Conservation (phyloP, 2,329 filamentous ascomycete species). For the Septoria petroselini region DNA sequence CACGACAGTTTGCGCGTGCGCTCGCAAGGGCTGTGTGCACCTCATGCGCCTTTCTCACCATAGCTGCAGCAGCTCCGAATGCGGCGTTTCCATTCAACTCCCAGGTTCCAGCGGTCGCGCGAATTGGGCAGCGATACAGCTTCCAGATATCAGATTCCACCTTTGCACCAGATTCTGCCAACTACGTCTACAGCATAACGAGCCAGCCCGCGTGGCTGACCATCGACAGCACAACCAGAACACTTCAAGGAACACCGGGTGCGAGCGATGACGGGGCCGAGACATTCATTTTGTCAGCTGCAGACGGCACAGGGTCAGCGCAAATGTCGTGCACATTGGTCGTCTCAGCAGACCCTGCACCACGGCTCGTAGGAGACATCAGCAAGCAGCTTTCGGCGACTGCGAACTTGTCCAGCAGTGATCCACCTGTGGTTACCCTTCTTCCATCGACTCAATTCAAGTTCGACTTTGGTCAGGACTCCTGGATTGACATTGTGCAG, state of each 20-base stretch:
- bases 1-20: conserved; percentile 15
- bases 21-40: conserved; percentile 21
- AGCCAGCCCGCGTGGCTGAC: conserved; percentile 70
- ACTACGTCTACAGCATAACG: conserved; percentile 64
- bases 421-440: conserved; percentile 55
- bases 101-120: conserved; percentile 76
- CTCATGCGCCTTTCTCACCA: conserved; percentile 20
- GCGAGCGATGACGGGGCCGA: conserved; percentile 56
- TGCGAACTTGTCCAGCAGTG: conserved; percentile 52
- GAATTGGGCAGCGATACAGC: conserved; percentile 63
- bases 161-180: conserved; percentile 58
- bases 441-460: conserved; percentile 38
- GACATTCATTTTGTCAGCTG: conserved; percentile 65
- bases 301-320: conserved; percentile 61
- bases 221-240: conserved; percentile 62
- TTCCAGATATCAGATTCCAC: conserved; percentile 72
- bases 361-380: conserved; percentile 56
- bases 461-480: conserved; percentile 48
- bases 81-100: conserved; percentile 73
- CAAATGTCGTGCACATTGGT: conserved; percentile 68
- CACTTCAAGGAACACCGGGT: conserved; percentile 68
- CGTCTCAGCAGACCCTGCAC: conserved; percentile 58
- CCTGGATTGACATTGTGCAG: conserved; percentile 56
- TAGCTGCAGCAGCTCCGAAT: conserved; percentile 34
- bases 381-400: conserved; percentile 57